Base-by-base conservation (phyloP, 441 rosid species). In the Euphorbia corollata region DNA sequence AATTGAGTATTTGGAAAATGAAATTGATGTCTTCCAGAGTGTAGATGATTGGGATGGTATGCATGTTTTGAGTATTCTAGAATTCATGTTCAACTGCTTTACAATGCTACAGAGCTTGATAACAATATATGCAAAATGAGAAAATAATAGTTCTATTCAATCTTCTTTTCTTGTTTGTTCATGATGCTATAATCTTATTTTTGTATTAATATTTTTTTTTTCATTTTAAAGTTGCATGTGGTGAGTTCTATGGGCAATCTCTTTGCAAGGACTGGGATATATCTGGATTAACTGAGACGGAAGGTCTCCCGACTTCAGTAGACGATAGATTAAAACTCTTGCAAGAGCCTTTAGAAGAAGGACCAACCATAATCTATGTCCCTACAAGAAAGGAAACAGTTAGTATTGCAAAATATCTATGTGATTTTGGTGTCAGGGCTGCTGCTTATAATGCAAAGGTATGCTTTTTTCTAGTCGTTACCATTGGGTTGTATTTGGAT, bases 31-130 rank as follows among this genome's bases (percentile, higher is more conserved):
- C 78, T 85, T 82, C 61, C 83, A 79, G 70, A 75, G 57, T 43
- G 94, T 78, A 66, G 86, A 88, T 84, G 94, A 92, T 67, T 88
- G 89, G 92, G 97, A 92, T 73, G 98, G 98, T 92, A 86, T 32
- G 20, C 68, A 41, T 77, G 67, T 68, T 75, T 77, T 56, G 66
- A 9, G 67, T 69, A 10, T 68, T 71, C 64, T 53, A 59, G 43
- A 16, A 16, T 54, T 70, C 68, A 47, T 54, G 20, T 63, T 47
- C 0, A 18, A 3, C 54, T 67, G 60, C 59, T 73, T 4, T 48
- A 23, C 65, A 47, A 24, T 68, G 51, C 63, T 62, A 22, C 58
- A 43, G 59, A 53, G 39, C 47, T 41, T 59, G 39, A 39, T 59
- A 64, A 48, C 32, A 27, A 27, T 32, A 43, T 53, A 66, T 39